Percentiles rank a stretch among this genome's conserved stretches.
These are phyloP conservation scores for Sporisorium graminicola DNA, from an alignment of 1,284 basidiomycete species.

Conservation along the genomic window DNA sequence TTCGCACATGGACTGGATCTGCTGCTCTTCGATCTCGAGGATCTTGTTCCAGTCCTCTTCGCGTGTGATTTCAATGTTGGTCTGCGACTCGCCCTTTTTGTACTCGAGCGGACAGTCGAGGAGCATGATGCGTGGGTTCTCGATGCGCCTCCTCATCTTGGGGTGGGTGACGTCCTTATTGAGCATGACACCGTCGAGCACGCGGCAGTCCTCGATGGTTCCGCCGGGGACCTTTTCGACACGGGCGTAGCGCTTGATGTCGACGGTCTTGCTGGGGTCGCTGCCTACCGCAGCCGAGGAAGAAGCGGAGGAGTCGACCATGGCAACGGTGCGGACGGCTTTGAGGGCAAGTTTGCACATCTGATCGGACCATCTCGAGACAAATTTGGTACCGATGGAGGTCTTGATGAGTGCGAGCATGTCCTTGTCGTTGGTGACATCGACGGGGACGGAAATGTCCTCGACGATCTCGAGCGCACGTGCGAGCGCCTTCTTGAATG, in stretches of 20 bases:
- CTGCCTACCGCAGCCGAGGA: constrained; percentile 9
- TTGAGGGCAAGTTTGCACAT: constrained; percentile 96
- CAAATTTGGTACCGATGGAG: constrained; percentile 99
- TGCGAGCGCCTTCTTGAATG: constrained; percentile 94
- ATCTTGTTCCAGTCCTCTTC: constrained; percentile 93
- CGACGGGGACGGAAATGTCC: constrained; percentile 88
- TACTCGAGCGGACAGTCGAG: constrained; percentile 98
- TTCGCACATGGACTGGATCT: constrained; percentile 89
- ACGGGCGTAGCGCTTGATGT: constrained; percentile 96
- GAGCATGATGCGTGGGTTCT: constrained; percentile 88
- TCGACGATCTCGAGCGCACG: constrained; percentile 90
- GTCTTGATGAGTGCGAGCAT: constrained; percentile 99
- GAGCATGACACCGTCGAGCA: constrained; percentile 92
- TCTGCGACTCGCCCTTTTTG: constrained; percentile 98
- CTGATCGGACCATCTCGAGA: constrained; percentile 93
- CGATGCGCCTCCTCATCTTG: constrained; percentile 92
- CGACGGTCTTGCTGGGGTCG: constrained; percentile 76
- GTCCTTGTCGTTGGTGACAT: constrained; percentile 85
- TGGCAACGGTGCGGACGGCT: constrained; percentile 85
- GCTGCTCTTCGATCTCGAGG: constrained; percentile 96
- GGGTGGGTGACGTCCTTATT: constrained; percentile 99
- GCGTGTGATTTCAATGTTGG: constrained; percentile 97
- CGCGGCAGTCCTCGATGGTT: constrained; percentile 91
- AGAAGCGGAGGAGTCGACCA: constrained; percentile 70
- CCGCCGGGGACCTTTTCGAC: constrained; percentile 98